phyloP scores from a whole-genome alignment of 2,329 filamentous ascomycete genomes.

The Scedosporium boydii region DNA sequence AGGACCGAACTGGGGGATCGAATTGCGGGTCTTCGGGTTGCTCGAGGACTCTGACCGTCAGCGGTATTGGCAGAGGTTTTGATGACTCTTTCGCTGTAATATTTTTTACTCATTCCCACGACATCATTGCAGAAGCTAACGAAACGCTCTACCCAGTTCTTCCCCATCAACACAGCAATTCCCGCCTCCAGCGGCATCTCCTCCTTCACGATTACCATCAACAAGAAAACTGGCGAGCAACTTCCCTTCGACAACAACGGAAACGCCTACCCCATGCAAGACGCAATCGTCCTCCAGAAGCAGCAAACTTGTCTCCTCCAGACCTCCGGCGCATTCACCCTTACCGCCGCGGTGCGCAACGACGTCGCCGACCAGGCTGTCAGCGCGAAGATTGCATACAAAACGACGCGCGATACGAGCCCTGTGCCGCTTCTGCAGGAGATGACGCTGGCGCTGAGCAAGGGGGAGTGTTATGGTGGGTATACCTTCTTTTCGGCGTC shows the following conservation, averaged over 20 bases:
- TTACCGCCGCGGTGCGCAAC: slow-evolving; percentile 39
- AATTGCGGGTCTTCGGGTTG: slow-evolving; percentile 32
- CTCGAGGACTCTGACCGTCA: slow-evolving; percentile 33
- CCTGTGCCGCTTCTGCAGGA: slow-evolving; percentile 31
- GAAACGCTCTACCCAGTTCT: slow-evolving; percentile 23
- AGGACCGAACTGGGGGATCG: slow-evolving; percentile 39
- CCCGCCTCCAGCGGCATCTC: slow-evolving; percentile 50
- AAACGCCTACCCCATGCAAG: slow-evolving; percentile 41
- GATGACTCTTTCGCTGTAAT: slow-evolving; percentile 45
- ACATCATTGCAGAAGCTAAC: not conserved
- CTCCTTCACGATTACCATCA: slow-evolving; percentile 46
- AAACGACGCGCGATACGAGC: slow-evolving; percentile 23
- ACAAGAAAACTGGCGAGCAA: slow-evolving; percentile 34
- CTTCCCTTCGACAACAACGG: slow-evolving; percentile 48
- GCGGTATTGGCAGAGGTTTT: slow-evolving; percentile 43
- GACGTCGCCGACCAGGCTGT: slow-evolving; percentile 32
- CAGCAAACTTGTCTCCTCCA: slow-evolving; percentile 47
- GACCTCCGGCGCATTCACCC: slow-evolving; percentile 29
- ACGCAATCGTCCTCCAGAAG: slow-evolving; percentile 43
- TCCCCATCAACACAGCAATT: slow-evolving; percentile 39
- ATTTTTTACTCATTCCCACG: not conserved
- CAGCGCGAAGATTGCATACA: slow-evolving; percentile 33
- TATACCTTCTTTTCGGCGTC: slow-evolving; percentile 39
- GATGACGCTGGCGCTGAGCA: slow-evolving; percentile 27
- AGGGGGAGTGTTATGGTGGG: slow-evolving; percentile 32